Conservation (phyloP, 1,139 yeast genomes). For the Pichia sp. region DNA sequence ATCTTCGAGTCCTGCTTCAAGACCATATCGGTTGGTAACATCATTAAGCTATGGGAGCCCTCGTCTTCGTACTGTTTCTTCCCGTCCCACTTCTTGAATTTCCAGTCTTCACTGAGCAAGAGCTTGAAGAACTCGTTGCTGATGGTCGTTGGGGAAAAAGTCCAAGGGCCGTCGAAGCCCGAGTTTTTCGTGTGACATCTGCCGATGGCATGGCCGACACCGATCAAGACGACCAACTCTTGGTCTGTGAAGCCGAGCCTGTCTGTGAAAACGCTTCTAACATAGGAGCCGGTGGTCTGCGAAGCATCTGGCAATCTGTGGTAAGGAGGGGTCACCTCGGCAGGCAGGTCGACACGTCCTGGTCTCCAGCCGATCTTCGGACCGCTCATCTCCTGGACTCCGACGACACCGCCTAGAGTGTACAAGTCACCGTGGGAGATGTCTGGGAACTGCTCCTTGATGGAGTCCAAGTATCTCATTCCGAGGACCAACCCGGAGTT, state of each 20-base stretch:
- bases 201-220: slow-evolving; percentile 81
- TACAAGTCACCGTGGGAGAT: slow-evolving; percentile 82
- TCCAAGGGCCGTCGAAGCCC: slow-evolving; percentile 96
- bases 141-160: slow-evolving; percentile 79
- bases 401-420: slow-evolving; percentile 83
- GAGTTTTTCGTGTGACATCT: slow-evolving; percentile 61
- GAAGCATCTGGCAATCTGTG: slow-evolving; percentile 82
- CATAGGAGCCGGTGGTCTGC: slow-evolving; percentile 58
- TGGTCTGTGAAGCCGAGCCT: slow-evolving; percentile 78
- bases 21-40: slow-evolving; percentile 63
- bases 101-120: slow-evolving; percentile 73
- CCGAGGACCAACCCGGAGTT: slow-evolving; percentile 72
- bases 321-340: slow-evolving; percentile 52
- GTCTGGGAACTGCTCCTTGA: slow-evolving; percentile 66
- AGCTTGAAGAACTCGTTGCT: slow-evolving; percentile 78
- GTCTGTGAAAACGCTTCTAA: slow-evolving; percentile 56
- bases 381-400: slow-evolving; percentile 82
- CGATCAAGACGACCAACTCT: slow-evolving; percentile 81
- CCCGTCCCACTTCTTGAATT: slow-evolving; percentile 68
- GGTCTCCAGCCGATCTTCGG: slow-evolving; percentile 87
- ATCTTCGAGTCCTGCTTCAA: slow-evolving; percentile 48
- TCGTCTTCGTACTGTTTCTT: slow-evolving; percentile 74
- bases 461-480: slow-evolving; percentile 59
- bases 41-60: slow-evolving; percentile 63
- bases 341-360: slow-evolving; percentile 61